Base-by-base conservation (phyloP, 1,284 basidiomycete species). In the Ustilago shanxiensis region DNA sequence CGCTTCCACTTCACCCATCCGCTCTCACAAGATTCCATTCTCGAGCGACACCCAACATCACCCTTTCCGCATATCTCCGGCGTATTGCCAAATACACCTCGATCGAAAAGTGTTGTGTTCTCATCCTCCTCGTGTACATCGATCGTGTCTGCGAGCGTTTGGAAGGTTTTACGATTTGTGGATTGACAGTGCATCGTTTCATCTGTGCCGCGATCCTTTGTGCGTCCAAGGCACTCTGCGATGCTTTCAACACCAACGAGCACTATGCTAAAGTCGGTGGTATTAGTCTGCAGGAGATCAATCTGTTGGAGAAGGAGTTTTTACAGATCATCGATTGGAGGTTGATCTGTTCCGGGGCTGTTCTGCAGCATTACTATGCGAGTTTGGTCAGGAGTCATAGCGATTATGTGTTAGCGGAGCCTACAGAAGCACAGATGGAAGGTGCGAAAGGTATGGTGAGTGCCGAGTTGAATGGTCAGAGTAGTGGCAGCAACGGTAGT, bases 301-400 rank as follows among this genome's bases (percentile, higher is more conserved):
- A 86, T 58, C 64, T 86, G 63, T 63, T 86, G n/a, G 84, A 86
- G 45, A 85, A 84, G 49, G 84, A 86, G 66, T 85, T 86, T 45
- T 60, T 85, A 22, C 75, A 75, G 41, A 78, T 80, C 57, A 86
- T 86, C 54, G 81, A 85, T 51, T 86, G 84, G 84, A 63, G 77
- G 16, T 60, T 86, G n/a, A 83, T 72, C 54, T 84, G 76, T 60
- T 66, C 44, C 20, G 83, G 75, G 20, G 61, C 75, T 1, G 68
- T 83, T 28, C 63, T 86, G 56, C 83, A 86, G 65, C 83, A 85
- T 39, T 86, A 86, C 65, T 86, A 86, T 60, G 61, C 74, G 13
- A 82, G 81, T 3, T 64, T 86, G 29, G 84, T 85, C 11, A 56
- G 79, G 6, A 77, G 73, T 47, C 84, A 86, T 47, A 54, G 56